These are phyloP conservation scores for Ambrosiella xylebori DNA, from an alignment of 2,329 filamentous ascomycete species.

Conservation along the genomic window DNA sequence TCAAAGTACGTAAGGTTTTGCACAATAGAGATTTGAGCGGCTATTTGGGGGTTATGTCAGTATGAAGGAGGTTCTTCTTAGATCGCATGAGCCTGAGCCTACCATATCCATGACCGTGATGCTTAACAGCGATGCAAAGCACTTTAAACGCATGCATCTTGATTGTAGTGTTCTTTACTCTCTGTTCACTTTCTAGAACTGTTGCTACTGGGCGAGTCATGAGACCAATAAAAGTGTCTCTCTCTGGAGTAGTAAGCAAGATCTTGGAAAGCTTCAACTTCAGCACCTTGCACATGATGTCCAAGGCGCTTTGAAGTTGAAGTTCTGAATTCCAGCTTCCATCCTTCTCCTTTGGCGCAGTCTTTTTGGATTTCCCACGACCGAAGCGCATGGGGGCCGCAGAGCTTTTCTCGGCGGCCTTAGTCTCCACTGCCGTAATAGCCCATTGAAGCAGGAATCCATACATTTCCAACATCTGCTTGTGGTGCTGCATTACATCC, in stretches of 20 bases:
- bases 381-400: slow-evolving; percentile 48
- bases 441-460: slow-evolving; percentile 92
- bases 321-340: slow-evolving; percentile 73
- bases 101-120: slow-evolving; percentile 95
- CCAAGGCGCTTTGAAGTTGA: slow-evolving; percentile 75
- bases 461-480: slow-evolving; percentile 81
- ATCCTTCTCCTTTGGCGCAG: slow-evolving; percentile 44
- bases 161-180: slow-evolving; percentile 74
- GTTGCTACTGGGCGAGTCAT: slow-evolving; percentile 89
- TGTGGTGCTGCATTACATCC: slow-evolving; percentile 71
- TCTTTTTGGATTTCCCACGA: slow-evolving; percentile 63
- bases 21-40: slow-evolving; percentile 92
- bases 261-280: slow-evolving; percentile 84
- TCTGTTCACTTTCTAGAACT: slow-evolving; percentile 81
- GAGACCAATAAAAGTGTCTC: slow-evolving; percentile 83
- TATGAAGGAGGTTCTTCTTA: background rate
- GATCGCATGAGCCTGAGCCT: slow-evolving; percentile 17
- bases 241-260: slow-evolving; percentile 88
- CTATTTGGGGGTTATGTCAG: slow-evolving; percentile 29
- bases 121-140: slow-evolving; percentile 88
- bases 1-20: slow-evolving; percentile 97
- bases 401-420: slow-evolving; percentile 76
- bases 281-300: slow-evolving; percentile 90
- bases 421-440: slow-evolving; percentile 82
- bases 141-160: slow-evolving; percentile 97